These are phyloP conservation scores for Chloranthus sessilifolius DNA, from an alignment of 164 flowering plant genomes.

Conservation along the genomic window DNA sequence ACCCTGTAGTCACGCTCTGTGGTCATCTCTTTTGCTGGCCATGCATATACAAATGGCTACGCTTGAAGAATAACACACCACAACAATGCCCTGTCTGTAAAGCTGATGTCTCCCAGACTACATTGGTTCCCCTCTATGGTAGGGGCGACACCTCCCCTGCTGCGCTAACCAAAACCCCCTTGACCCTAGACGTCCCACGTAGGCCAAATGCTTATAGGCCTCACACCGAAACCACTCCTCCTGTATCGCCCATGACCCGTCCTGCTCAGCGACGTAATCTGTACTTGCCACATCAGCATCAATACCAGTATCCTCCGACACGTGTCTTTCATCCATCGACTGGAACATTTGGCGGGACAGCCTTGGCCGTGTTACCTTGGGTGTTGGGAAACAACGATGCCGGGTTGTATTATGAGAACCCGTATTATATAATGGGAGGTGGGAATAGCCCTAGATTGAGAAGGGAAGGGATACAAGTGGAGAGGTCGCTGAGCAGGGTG, in stretches of 20 bases:
- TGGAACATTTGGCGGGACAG: constrained; percentile 51
- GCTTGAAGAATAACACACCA: constrained; percentile 28
- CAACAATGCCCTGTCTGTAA: constrained; percentile 71
- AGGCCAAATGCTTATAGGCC: constrained; percentile 3
- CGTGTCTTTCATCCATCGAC: not conserved
- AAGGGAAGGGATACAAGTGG: constrained; percentile 37
- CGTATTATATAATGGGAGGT: constrained; percentile 22
- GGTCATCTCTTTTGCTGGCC: constrained; percentile 92
- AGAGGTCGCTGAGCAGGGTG: constrained; percentile 38
- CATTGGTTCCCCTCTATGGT: constrained; percentile 70
- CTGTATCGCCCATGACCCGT: constrained; percentile 7
- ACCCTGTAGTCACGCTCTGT: constrained; percentile 80
- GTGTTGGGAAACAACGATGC: constrained; percentile 37
- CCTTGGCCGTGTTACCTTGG: constrained; percentile 30
- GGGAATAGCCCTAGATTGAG: constrained; percentile 25
- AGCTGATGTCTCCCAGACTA: constrained; percentile 35
- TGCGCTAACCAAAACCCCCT: constrained; percentile 15
- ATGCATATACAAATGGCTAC: constrained; percentile 77
- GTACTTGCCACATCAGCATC: not conserved
- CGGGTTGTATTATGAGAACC: constrained; percentile 27
- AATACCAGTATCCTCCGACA: not conserved
- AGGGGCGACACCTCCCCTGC: constrained; percentile 29
- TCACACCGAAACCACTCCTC: constrained; percentile 20
- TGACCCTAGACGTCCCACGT: constrained; percentile 12
- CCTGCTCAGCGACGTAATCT: constrained; percentile 13